A percentile compares a stretch with the other conserved stretches of the same genome.
These are phyloP conservation scores for Phaeotremella skinneri DNA, from an alignment of 768 basidiomycete species.

Conservation along the genomic window DNA sequence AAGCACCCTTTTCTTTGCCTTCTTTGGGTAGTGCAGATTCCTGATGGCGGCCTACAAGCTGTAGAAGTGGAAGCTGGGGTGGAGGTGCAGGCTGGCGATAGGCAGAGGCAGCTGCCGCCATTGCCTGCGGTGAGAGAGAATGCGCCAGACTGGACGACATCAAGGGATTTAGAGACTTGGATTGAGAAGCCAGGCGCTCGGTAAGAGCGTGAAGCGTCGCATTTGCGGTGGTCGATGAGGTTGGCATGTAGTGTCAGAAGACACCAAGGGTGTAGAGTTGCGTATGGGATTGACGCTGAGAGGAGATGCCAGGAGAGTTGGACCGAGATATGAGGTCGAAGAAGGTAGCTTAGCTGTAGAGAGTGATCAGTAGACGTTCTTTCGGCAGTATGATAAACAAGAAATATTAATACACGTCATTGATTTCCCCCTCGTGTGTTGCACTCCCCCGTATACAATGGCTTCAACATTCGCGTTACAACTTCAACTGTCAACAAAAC, in stretches of 20 bases:
- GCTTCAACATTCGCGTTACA: not conserved
- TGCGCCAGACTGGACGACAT: slow-evolving; percentile 28
- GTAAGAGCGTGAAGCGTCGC: slow-evolving; percentile 44
- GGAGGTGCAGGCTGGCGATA: slow-evolving; percentile 46
- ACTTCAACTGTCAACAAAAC: slow-evolving; percentile 4
- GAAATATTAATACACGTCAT: not conserved
- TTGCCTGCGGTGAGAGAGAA: slow-evolving; percentile 23
- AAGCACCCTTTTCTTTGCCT: not conserved
- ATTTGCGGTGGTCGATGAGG: slow-evolving; percentile 21
- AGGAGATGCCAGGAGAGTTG: not conserved
- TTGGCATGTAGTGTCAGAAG: slow-evolving; percentile 25
- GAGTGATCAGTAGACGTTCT: too few relatives aligned
- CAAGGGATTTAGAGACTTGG: slow-evolving; percentile 31
- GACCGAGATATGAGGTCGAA: slow-evolving; percentile 1
- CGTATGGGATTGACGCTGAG: not conserved
- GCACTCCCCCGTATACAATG: not conserved
- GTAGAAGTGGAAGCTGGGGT: slow-evolving; percentile 38
- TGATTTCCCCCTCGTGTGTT: not conserved
- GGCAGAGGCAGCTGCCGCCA: slow-evolving; percentile 36
- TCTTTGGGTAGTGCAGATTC: slow-evolving; percentile 22
- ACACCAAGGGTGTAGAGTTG: slow-evolving; percentile 20
- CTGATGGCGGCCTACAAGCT: slow-evolving; percentile 40
- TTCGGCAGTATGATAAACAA: too few relatives aligned
- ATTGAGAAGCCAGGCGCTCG: slow-evolving; percentile 43
- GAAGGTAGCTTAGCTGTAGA: too few relatives aligned